Percentiles rank a stretch among this genome's conserved stretches.
phyloP scores from a whole-genome alignment of 192 early-diverging fungal species.

The Entomortierella beljakovae region DNA sequence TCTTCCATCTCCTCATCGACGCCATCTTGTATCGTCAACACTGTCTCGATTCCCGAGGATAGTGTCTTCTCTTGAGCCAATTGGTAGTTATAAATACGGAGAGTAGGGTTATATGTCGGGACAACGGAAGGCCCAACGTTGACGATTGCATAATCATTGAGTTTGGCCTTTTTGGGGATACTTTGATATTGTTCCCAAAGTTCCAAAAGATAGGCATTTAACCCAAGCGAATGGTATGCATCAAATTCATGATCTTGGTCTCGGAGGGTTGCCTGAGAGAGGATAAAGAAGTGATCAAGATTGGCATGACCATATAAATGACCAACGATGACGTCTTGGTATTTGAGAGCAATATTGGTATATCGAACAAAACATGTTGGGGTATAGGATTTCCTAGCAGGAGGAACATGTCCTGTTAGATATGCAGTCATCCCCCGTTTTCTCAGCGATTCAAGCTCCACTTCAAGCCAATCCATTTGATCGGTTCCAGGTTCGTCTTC shows the following conservation, averaged over 20 bases:
- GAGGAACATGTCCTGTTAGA: constrained; percentile 76
- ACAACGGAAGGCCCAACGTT: constrained; percentile 73
- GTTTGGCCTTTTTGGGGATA: constrained; percentile 31
- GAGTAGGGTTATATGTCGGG: constrained; percentile 71
- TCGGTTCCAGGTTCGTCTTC: constrained; percentile 68
- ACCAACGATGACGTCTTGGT: constrained; percentile 66
- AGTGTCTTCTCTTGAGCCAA: constrained; percentile 37
- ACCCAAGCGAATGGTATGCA: constrained; percentile 22
- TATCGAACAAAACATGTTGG: constrained; percentile 57
- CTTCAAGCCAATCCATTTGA: constrained; percentile 78
- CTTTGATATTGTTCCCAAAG: constrained; percentile 54
- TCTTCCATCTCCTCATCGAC: not conserved
- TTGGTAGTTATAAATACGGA: constrained; percentile 71
- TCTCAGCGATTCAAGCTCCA: constrained; percentile 62
- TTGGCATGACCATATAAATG: constrained; percentile 84
- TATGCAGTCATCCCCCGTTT: constrained; percentile 62
- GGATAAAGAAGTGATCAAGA: constrained; percentile 75
- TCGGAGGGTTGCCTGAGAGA: constrained; percentile 51
- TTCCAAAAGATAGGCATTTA: constrained; percentile 54
- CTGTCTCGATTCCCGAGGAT: too few species aligned
- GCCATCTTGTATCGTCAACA: too few species aligned
- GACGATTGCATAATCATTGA: constrained; percentile 52
- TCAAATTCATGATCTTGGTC: constrained; percentile 49
- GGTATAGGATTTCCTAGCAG: constrained; percentile 59
- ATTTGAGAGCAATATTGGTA: constrained; percentile 53